These are phyloP conservation scores for Sclerotinia nivalis DNA, from an alignment of 2,329 filamentous ascomycete species.

Conservation along the genomic window DNA sequence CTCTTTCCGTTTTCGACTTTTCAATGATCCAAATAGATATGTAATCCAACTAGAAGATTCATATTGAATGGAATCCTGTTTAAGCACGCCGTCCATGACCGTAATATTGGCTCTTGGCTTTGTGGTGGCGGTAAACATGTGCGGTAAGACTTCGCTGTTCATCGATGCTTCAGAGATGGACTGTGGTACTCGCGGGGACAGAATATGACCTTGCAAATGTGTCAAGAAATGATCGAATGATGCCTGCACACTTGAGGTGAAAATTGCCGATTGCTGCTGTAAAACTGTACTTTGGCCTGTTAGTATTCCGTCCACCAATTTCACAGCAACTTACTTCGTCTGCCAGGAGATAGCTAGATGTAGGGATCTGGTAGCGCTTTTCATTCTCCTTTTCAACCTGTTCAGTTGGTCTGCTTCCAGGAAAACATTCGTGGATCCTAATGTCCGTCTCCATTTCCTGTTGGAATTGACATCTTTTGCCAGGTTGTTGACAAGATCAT, in stretches of 20 bases:
- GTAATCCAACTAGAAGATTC: neutral
- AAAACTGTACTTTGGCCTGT: neutral
- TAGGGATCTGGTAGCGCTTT: slow-evolving; percentile 23
- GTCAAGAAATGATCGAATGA: neutral
- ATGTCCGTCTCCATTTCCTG: slow-evolving; percentile 22
- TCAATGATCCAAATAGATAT: neutral
- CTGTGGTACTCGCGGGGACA: rapidly evolving
- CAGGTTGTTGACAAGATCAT: slow-evolving; percentile 14
- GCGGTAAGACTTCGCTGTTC: neutral
- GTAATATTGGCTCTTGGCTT: no score
- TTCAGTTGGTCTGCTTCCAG: slow-evolving; percentile 26
- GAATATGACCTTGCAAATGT: neutral
- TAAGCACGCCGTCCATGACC: no score
- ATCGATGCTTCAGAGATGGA: neutral
- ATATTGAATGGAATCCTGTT: neutral
- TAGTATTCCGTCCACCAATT: neutral
- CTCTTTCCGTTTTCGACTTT: neutral
- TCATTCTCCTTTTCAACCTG: slow-evolving; percentile 23
- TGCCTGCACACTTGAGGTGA: neutral
- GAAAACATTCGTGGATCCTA: slow-evolving; percentile 22
- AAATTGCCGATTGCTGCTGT: neutral
- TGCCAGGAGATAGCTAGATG: slow-evolving; percentile 23
- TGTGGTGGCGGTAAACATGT: neutral
- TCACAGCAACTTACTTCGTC: slow-evolving; percentile 16
- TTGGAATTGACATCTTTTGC: slow-evolving; percentile 19